phyloP scores from a whole-genome alignment of 257 asterid species.

The Solanum sitiens region DNA sequence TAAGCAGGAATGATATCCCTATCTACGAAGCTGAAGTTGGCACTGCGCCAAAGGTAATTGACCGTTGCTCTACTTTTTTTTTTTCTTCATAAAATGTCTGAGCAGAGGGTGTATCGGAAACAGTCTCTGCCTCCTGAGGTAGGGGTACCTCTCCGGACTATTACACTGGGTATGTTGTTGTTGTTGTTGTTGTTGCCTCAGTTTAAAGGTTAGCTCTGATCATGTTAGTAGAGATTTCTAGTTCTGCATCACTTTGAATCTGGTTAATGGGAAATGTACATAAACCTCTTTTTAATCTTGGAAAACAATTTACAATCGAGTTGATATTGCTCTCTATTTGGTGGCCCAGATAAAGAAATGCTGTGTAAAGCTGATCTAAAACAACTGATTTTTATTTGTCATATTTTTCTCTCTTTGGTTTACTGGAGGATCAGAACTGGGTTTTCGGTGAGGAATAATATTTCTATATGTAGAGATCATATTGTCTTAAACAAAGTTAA shows the following conservation, averaged over 20 bases:
- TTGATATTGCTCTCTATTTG: neutral
- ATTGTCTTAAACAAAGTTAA: neutral
- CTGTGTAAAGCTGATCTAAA: neutral
- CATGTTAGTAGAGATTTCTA: neutral
- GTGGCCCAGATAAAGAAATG: neutral
- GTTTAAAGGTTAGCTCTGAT: neutral
- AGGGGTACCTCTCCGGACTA: neutral
- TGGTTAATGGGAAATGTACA: neutral
- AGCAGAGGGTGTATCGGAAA: neutral
- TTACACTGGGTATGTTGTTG: neutral
- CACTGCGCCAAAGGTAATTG: conserved; percentile 69
- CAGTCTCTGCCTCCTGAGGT: neutral
- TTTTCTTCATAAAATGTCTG: neutral
- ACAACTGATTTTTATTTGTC: neutral
- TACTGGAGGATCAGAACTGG: neutral
- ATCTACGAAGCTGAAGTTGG: conserved; percentile 99
- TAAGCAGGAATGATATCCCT: conserved; percentile 87
- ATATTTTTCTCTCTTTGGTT: neutral
- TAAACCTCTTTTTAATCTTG: neutral
- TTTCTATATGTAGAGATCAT: neutral
- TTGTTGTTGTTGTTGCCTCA: neutral
- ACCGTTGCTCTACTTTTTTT: neutral
- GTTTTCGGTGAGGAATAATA: neutral
- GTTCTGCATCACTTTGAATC: neutral
- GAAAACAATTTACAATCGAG: neutral